Evolutionary conservation across 2,329 filamentous ascomycete genomes (phyloP).

Genomic region (Hymenoscyphus occultus): DNA sequence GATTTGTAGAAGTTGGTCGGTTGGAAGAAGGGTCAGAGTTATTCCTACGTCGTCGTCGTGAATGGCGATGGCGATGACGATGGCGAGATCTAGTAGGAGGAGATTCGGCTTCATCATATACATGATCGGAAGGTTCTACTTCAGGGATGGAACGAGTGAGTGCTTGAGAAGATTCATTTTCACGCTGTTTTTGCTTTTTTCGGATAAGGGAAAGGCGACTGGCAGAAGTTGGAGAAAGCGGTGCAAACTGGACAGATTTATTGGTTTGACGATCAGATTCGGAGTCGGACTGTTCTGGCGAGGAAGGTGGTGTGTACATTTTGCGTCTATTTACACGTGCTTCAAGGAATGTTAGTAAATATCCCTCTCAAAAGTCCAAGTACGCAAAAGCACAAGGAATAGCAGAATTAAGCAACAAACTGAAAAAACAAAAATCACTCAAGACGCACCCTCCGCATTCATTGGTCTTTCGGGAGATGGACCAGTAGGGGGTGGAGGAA

Average conservation of each 20-base stretch:
- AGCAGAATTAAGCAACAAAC: too few relatives aligned
- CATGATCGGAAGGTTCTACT: conserved; percentile 6
- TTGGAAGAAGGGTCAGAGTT: conserved; percentile 34
- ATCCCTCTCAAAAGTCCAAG: not conserved
- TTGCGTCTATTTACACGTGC: conserved; percentile 19
- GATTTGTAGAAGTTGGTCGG: conserved; percentile 25
- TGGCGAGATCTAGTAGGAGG: conserved; percentile 1
- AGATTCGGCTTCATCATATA: conserved; percentile 7
- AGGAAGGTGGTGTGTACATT: conserved; percentile 16
- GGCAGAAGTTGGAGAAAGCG: conserved; percentile 33
- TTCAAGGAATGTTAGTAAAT: conserved; percentile 11
- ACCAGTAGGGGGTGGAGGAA: conserved; percentile 31
- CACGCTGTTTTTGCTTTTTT: conserved; percentile 8
- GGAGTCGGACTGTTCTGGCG: conserved; percentile 12
- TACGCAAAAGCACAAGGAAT: conserved; percentile 5
- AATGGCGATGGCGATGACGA: conserved; percentile 18
- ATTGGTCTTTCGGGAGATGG: conserved; percentile 27
- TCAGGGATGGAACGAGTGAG: conserved; percentile 5
- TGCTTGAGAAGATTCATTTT: conserved; percentile 4
- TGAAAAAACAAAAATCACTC: conserved; percentile 11
- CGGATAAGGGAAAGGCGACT: conserved; percentile 24
- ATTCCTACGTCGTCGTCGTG: conserved; percentile 18
- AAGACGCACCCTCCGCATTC: conserved; percentile 33
- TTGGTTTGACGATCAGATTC: conserved; percentile 14
- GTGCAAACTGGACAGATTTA: conserved; percentile 36